Conservation (phyloP, 2,329 filamentous ascomycete genomes). For the Bipolaris gigantea region DNA sequence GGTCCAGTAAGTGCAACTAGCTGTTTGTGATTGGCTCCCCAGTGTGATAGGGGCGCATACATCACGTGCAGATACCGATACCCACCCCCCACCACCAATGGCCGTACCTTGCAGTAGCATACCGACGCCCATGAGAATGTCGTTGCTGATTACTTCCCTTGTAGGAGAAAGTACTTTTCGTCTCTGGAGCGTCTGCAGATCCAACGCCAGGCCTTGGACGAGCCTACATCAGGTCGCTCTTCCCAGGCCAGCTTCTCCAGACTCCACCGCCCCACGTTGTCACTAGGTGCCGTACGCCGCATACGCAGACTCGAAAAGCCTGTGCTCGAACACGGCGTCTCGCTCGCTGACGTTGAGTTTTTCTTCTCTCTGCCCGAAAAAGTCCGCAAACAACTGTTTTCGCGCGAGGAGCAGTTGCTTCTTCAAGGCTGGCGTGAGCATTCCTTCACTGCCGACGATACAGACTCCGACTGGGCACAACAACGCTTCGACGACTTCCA, state of each 20-base stretch:
- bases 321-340: slow-evolving; percentile 39
- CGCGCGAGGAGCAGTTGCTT: slow-evolving; percentile 68
- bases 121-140: slow-evolving; percentile 9
- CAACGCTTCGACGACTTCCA: slow-evolving; percentile 40
- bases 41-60: slow-evolving; percentile 26
- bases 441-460: slow-evolving; percentile 16
- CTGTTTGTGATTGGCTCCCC: slow-evolving; percentile 17
- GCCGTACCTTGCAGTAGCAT: slow-evolving; percentile 35
- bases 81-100: slow-evolving; percentile 19
- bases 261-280: slow-evolving; percentile 24
- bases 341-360: slow-evolving; percentile 65
- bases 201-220: slow-evolving; percentile 52
- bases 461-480: slow-evolving; percentile 21
- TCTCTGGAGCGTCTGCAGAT: slow-evolving; percentile 71
- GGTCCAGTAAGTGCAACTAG: slow-evolving; percentile 46
- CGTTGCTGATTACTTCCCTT: slow-evolving; percentile 26
- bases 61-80: slow-evolving; percentile 30
- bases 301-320: slow-evolving; percentile 41
- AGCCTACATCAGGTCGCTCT: slow-evolving; percentile 28
- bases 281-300: slow-evolving; percentile 27
- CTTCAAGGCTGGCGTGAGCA: slow-evolving; percentile 49
- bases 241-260: slow-evolving; percentile 27
- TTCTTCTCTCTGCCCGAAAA: slow-evolving; percentile 73
- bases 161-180: slow-evolving; percentile 69
- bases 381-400: slow-evolving; percentile 70